These are phyloP conservation scores for Aspergillus ibericus DNA, from an alignment of 2,329 filamentous ascomycete species.

Conservation along the genomic window DNA sequence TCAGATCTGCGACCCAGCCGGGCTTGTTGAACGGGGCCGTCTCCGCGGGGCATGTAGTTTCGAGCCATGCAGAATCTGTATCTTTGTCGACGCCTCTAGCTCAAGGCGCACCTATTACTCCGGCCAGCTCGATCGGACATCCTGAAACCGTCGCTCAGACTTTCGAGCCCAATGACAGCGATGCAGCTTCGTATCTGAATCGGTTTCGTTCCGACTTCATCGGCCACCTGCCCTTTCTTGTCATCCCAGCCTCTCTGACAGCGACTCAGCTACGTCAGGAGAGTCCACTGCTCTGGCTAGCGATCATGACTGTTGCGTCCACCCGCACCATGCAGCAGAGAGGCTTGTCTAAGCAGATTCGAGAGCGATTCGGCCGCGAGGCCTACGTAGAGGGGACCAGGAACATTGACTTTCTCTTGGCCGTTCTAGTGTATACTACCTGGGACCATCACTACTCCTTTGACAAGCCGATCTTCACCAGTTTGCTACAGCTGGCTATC, in stretches of 20 bases:
- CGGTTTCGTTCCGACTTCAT: neutral
- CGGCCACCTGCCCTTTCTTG: neutral
- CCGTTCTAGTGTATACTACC: neutral
- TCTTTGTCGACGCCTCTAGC: neutral
- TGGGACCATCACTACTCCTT: neutral
- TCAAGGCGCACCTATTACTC: no score
- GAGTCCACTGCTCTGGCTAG: slow-evolving; percentile 1
- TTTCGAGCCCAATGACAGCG: neutral
- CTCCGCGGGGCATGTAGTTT: neutral
- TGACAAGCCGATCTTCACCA: neutral
- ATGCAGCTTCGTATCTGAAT: neutral
- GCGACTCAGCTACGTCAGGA: neutral
- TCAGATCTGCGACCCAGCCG: neutral
- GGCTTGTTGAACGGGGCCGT: neutral
- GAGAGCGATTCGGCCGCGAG: neutral
- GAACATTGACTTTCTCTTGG: slow-evolving; percentile 1
- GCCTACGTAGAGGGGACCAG: neutral
- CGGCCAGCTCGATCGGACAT: neutral
- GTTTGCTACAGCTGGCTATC: slow-evolving; percentile 1
- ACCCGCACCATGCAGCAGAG: neutral
- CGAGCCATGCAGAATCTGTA: neutral
- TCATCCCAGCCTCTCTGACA: neutral
- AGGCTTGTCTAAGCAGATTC: neutral
- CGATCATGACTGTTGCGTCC: slow-evolving; percentile 3
- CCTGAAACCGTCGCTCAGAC: no score